Conservation (phyloP, 2,329 filamentous ascomycete species). For the Juglanconis oblonga region DNA sequence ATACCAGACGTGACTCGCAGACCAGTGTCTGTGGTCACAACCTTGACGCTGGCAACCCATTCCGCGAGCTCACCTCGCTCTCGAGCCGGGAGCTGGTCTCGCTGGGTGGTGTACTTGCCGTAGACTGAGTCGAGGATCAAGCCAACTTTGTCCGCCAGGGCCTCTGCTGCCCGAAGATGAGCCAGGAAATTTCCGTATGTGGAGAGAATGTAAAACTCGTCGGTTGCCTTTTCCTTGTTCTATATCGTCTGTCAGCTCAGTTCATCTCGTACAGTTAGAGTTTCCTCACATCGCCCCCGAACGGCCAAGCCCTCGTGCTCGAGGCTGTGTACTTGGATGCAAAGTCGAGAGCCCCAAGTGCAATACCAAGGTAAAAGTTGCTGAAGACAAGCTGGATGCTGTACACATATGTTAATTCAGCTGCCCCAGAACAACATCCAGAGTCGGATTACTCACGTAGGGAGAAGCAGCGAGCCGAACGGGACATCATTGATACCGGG, state of each 20-base stretch:
- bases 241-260: constrained; percentile 17
- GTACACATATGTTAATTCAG: neutral
- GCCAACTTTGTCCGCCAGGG: constrained; percentile 56
- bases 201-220: constrained; percentile 65
- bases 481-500: constrained; percentile 48
- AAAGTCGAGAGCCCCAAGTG: constrained; percentile 53
- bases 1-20: constrained; percentile 57
- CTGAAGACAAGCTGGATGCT: constrained; percentile 64
- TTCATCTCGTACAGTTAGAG: rapidly evolving
- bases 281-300: constrained; percentile 51
- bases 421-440: neutral
- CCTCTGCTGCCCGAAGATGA: constrained; percentile 57
- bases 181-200: constrained; percentile 64
- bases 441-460: constrained; percentile 39
- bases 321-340: constrained; percentile 55
- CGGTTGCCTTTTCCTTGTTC: constrained; percentile 53
- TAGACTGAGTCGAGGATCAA: constrained; percentile 47
- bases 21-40: constrained; percentile 59
- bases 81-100: constrained; percentile 44
- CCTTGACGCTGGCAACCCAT: constrained; percentile 60
- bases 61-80: constrained; percentile 60
- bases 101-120: constrained; percentile 34
- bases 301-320: constrained; percentile 62
- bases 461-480: constrained; percentile 56
- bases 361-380: constrained; percentile 65